A percentile compares a stretch with the other conserved stretches of the same genome.
Evolutionary conservation across 371 early-diverging fungal genomes (phyloP).

Genomic region (Mucor plumbeus): DNA sequence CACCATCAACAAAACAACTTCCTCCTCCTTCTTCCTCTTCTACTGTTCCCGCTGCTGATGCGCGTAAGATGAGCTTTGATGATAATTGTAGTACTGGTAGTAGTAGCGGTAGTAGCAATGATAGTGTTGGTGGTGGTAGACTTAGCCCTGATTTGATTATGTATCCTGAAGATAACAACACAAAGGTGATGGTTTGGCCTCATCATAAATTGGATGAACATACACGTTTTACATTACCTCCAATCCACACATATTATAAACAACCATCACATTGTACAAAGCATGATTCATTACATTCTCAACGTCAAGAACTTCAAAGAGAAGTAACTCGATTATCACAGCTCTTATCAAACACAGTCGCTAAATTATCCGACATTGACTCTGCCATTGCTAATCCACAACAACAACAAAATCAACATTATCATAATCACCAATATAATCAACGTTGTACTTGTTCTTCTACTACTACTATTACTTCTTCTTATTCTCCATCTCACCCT

Average conservation of each 20-base stretch:
- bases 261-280: background rate
- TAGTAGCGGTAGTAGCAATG: conserved; percentile 6
- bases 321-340: conserved; percentile 61
- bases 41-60: conserved; percentile 1
- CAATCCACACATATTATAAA: conserved; percentile 12
- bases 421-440: background rate
- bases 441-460: background rate
- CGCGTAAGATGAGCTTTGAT: conserved; percentile 24
- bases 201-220: conserved; percentile 3
- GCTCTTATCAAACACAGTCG: conserved; percentile 57
- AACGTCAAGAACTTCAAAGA: conserved; percentile 62
- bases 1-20: conserved; percentile 1
- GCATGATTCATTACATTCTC: conserved; percentile 44
- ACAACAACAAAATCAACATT: background rate
- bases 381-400: conserved; percentile 34
- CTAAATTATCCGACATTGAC: conserved; percentile 59
- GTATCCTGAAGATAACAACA: background rate
- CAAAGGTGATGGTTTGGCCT: background rate
- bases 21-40: background rate
- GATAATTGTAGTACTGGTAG: conserved; percentile 19
- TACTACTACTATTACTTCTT: background rate
- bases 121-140: conserved; percentile 3
- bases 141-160: background rate
- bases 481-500: background rate
- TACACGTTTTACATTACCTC: conserved; percentile 14